Percentiles rank a stretch among this genome's conserved stretches.
Conservation (phyloP, 1,139 yeast genomes). For the Spencermartinsiella ligniputridi region DNA sequence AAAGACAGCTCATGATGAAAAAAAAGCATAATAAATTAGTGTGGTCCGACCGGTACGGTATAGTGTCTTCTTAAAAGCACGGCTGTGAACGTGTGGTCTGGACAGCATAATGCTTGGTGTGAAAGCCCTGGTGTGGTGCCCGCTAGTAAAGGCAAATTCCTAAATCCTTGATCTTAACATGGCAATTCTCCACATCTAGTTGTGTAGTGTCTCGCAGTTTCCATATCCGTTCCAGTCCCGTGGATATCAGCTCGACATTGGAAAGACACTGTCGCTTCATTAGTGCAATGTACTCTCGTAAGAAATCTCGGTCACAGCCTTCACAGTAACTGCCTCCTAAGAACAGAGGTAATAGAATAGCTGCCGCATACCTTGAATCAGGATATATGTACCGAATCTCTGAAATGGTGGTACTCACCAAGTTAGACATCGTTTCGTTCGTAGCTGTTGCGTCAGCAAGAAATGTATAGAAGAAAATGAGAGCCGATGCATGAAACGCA, state of each 20-base stretch:
- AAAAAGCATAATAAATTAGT: too few relatives aligned
- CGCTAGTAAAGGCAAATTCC: not conserved
- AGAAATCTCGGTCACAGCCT: constrained; percentile 10
- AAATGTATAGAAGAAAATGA: constrained; percentile 13
- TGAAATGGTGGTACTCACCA: constrained; percentile 1
- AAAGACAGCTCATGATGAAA: too few relatives aligned
- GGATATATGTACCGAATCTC: constrained; percentile 8
- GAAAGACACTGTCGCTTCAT: constrained; percentile 15
- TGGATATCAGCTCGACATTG: constrained; percentile 10
- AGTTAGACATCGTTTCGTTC: not conserved
- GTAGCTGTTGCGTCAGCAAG: constrained; percentile 4
- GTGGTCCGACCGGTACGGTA: too few relatives aligned
- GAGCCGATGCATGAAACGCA: constrained; percentile 14
- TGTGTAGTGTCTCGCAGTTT: constrained; percentile 7
- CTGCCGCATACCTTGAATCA: constrained; percentile 13
- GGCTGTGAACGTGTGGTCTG: too few relatives aligned
- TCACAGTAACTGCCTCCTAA: constrained; percentile 12
- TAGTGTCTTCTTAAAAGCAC: too few relatives aligned
- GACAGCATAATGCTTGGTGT: too few relatives aligned
- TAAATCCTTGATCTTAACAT: not conserved
- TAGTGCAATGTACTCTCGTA: constrained; percentile 7
- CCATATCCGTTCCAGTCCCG: constrained; percentile 13
- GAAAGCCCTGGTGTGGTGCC: too few relatives aligned
- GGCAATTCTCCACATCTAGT: constrained; percentile 3
- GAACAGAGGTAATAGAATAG: constrained; percentile 13